Conservation (phyloP, 75 land plant species). For the Isoetes taiwanensis region DNA sequence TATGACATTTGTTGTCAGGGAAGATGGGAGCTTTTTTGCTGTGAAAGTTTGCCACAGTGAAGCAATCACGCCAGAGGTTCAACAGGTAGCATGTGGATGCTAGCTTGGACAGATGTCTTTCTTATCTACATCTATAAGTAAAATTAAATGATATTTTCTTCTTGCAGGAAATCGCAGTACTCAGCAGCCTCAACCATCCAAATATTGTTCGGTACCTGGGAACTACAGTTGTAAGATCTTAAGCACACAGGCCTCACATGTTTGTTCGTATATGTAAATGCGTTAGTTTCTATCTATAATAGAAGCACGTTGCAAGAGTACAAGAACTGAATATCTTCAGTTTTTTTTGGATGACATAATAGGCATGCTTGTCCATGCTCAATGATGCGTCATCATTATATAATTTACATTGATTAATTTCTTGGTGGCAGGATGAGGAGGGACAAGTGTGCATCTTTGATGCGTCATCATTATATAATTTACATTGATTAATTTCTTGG, state of each 20-base stretch:
- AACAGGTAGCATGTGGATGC: constrained; percentile 20
- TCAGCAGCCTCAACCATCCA: constrained; percentile 37
- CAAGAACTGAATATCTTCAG: neutral
- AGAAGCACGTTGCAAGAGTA: no score
- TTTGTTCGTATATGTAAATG: no score
- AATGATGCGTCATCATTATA: neutral
- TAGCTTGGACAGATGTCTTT: neutral
- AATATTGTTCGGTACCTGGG: constrained; percentile 41
- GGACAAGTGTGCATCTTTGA: constrained; percentile 18
- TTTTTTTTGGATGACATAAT: neutral
- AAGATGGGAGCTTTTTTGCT: constrained; percentile 49
- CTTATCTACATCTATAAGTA: neutral
- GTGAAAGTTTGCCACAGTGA: constrained; percentile 29
- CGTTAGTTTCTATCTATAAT: no score
- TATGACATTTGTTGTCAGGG: constrained; percentile 18
- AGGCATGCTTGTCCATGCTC: neutral
- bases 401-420: neutral
- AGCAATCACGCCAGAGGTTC: constrained; percentile 24
- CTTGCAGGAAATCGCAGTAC: constrained; percentile 29
- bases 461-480: neutral
- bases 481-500: neutral
- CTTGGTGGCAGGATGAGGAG: constrained; percentile 17
- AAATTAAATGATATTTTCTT: neutral
- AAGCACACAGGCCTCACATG: no score
- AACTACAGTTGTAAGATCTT: constrained; percentile 22